Percentiles rank a stretch among this genome's conserved stretches.
Conservation (phyloP, 352 stramenopile species). For the Phytophthora boehmeriae region DNA sequence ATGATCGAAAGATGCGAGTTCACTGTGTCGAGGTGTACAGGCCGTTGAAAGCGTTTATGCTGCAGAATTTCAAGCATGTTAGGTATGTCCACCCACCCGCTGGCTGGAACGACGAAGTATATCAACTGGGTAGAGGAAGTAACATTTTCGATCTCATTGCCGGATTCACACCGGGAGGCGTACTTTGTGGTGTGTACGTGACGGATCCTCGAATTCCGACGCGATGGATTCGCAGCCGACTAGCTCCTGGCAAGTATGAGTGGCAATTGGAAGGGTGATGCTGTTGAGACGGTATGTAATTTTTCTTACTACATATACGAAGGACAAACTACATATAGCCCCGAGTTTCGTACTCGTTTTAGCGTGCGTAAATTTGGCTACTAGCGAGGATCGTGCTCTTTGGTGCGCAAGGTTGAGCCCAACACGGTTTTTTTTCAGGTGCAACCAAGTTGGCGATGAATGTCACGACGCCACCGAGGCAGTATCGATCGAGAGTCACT, state of each 20-base stretch:
- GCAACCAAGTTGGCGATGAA: slow-evolving; percentile 16
- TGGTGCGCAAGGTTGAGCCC: slow-evolving; percentile 1
- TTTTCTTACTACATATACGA: too few species aligned
- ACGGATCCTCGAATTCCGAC: slow-evolving; percentile 3
- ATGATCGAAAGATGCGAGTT: neutral
- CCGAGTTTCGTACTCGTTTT: slow-evolving; percentile 12
- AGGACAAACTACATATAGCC: neutral
- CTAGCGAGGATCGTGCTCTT: neutral
- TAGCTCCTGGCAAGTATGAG: slow-evolving; percentile 10
- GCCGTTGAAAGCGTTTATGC: slow-evolving; percentile 13
- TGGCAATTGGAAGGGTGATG: too few species aligned
- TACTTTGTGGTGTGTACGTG: slow-evolving; percentile 7
- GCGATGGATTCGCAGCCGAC: slow-evolving; percentile 1
- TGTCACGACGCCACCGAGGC: slow-evolving; percentile 23
- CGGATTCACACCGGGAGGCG: neutral
- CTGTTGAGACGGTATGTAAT: too few species aligned
- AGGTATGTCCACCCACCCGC: neutral
- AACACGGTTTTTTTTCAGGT: neutral
- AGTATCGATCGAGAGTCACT: slow-evolving; percentile 43
- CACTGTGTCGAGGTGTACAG: slow-evolving; percentile 3
- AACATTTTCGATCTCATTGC: slow-evolving; percentile 4
- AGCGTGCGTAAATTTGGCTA: slow-evolving; percentile 17
- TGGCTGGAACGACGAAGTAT: neutral
- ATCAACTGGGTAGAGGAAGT: neutral
- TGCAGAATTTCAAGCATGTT: slow-evolving; percentile 5